phyloP scores from a whole-genome alignment of 2,329 filamentous ascomycete species.

The Cyanodermella asteris region DNA sequence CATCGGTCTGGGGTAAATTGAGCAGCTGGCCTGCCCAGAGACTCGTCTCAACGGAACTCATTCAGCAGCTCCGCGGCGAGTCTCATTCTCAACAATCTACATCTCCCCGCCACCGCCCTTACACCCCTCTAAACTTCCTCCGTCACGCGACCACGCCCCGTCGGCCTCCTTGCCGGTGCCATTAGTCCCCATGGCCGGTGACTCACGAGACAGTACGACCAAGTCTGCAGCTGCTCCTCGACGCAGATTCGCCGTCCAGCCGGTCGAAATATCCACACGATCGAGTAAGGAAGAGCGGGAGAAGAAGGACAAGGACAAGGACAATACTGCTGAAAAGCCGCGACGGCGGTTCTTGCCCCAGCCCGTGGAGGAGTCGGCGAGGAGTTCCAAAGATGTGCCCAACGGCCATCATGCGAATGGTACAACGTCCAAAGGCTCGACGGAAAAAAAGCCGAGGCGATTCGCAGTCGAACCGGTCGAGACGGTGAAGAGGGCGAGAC shows the following conservation, averaged over 20 bases:
- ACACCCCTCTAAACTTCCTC: too few species aligned
- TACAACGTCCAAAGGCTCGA: too few species aligned
- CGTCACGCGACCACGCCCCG: slow-evolving; percentile 2
- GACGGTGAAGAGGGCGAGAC: slow-evolving; percentile 50
- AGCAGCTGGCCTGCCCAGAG: background rate
- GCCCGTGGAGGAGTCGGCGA: slow-evolving; percentile 4
- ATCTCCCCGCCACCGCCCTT: too few species aligned
- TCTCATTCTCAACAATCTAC: too few species aligned
- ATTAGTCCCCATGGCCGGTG: slow-evolving; percentile 4
- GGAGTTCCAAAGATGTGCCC: slow-evolving; percentile 3
- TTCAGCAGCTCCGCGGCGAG: background rate
- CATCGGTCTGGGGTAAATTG: too few species aligned
- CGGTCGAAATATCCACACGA: slow-evolving; percentile 15
- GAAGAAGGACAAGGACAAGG: slow-evolving; percentile 2
- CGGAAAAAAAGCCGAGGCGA: too few species aligned
- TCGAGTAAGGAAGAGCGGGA: slow-evolving; percentile 6
- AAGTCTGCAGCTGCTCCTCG: slow-evolving; percentile 5
- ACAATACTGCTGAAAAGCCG: slow-evolving; percentile 1
- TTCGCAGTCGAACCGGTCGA: slow-evolving; percentile 69
- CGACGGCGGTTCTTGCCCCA: slow-evolving; percentile 2
- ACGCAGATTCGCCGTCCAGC: slow-evolving; percentile 13
- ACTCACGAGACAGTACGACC: slow-evolving; percentile 1
- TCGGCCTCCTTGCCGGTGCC: slow-evolving; percentile 6
- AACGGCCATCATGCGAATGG: slow-evolving; percentile 1
- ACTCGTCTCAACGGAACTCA: background rate